Percentiles rank a stretch among this genome's conserved stretches.
Evolutionary conservation across 2,329 filamentous ascomycete species (phyloP).

Genomic region (Trichoderma aggressivum): DNA sequence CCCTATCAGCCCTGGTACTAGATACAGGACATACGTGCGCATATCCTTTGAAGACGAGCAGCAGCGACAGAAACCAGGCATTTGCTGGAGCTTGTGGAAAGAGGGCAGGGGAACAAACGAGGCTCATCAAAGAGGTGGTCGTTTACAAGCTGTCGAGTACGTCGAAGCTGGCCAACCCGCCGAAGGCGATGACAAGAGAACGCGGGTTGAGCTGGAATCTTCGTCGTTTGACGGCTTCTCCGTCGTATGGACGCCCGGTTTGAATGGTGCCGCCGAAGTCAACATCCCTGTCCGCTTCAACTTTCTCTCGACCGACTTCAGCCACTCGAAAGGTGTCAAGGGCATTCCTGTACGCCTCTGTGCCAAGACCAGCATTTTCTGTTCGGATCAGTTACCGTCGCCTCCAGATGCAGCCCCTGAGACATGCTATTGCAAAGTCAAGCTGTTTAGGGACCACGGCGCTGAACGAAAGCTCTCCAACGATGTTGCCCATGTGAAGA

Average conservation of each 20-base stretch:
- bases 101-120: slow-evolving; percentile 94
- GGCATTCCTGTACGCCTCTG: slow-evolving; percentile 92
- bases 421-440: slow-evolving; percentile 93
- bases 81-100: slow-evolving; percentile 90
- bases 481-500: slow-evolving; percentile 91
- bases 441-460: slow-evolving; percentile 93
- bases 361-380: slow-evolving; percentile 75
- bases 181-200: slow-evolving; percentile 62
- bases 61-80: slow-evolving; percentile 76
- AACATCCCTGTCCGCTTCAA: slow-evolving; percentile 93
- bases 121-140: slow-evolving; percentile 88
- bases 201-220: slow-evolving; percentile 66
- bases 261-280: slow-evolving; percentile 69
- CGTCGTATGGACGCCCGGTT: slow-evolving; percentile 78
- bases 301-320: slow-evolving; percentile 97
- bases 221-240: slow-evolving; percentile 93
- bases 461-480: slow-evolving; percentile 94
- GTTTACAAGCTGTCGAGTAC: slow-evolving; percentile 91
- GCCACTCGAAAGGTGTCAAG: slow-evolving; percentile 97
- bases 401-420: slow-evolving; percentile 54
- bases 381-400: slow-evolving; percentile 48
- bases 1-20: slow-evolving; percentile 57
- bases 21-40: slow-evolving; percentile 87
- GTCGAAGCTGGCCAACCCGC: slow-evolving; percentile 64
- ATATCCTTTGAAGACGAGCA: slow-evolving; percentile 97